Percentiles rank a stretch among this genome's conserved stretches.
These are phyloP conservation scores for Eustoma russellianum DNA, from an alignment of 257 asterid species.

Conservation along the genomic window DNA sequence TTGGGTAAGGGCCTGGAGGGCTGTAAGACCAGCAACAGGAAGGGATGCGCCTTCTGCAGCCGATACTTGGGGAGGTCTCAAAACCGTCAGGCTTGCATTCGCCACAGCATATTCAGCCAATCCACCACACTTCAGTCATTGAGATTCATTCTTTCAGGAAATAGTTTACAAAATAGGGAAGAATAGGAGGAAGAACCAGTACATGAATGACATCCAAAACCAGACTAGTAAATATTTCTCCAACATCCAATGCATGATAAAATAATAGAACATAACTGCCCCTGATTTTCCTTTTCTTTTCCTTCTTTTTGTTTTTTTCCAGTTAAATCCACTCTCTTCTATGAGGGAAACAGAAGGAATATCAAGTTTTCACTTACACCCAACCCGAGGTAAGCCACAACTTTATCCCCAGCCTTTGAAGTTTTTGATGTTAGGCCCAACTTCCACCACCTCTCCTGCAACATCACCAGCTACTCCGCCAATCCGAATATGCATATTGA, in stretches of 20 bases:
- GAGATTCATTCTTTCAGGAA: not conserved
- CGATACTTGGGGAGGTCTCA: constrained; percentile 43
- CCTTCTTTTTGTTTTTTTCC: no score
- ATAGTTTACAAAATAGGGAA: no score
- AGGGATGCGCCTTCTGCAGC: constrained; percentile 53
- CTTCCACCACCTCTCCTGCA: constrained; percentile 24
- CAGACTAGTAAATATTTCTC: no score
- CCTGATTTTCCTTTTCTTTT: no score
- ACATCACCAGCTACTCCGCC: constrained; percentile 19
- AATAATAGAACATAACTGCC: no score
- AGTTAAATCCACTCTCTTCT: no score
- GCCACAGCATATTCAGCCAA: constrained; percentile 53
- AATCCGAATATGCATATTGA: no score
- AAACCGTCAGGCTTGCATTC: constrained; percentile 37
- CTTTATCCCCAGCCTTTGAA: constrained; percentile 23
- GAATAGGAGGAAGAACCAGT: no score
- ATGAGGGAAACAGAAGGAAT: no score
- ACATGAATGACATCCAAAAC: no score
- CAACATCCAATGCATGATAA: no score
- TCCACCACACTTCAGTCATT: constrained; percentile 54
- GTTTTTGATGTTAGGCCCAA: constrained; percentile 14
- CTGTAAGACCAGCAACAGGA: constrained; percentile 52
- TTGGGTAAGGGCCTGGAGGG: constrained; percentile 38
- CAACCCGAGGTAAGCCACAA: constrained; percentile 7
- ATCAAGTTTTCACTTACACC: constrained; percentile 5